These are phyloP conservation scores for Trebouxia sp. DNA, from an alignment of 139 green algal genomes.

Conservation along the genomic window DNA sequence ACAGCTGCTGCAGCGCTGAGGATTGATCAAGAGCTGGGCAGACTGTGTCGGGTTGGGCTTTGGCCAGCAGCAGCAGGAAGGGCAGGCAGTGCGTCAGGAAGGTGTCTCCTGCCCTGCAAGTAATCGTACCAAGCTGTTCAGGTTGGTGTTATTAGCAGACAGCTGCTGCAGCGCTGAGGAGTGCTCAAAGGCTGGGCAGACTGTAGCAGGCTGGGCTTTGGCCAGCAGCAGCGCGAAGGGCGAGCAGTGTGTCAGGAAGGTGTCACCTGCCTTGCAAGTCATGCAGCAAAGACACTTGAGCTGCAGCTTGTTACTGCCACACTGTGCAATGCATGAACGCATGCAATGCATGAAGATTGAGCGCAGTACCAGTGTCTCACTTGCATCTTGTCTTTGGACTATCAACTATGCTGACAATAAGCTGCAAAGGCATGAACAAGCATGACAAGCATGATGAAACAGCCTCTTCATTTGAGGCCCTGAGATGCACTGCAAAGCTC, in stretches of 20 bases:
- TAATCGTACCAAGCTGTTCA: not conserved
- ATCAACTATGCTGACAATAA: too few species aligned
- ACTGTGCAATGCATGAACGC: too few species aligned
- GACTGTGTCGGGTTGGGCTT: not conserved
- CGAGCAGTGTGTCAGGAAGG: conserved; percentile 35
- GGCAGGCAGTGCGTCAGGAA: conserved; percentile 37
- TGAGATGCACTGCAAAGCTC: too few species aligned
- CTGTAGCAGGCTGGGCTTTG: not conserved
- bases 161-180: conserved; percentile 36
- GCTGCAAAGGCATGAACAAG: too few species aligned
- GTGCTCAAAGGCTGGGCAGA: conserved; percentile 13
- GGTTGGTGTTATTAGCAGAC: conserved; percentile 44
- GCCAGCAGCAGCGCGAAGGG: conserved; percentile 34
- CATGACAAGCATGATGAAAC: too few species aligned
- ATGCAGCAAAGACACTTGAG: too few species aligned
- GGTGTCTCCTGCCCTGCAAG: conserved; percentile 31
- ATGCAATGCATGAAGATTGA: too few species aligned
- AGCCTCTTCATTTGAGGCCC: too few species aligned
- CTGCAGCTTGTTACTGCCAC: too few species aligned
- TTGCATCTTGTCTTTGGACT: too few species aligned
- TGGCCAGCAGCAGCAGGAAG: conserved; percentile 34
- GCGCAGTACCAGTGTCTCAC: too few species aligned
- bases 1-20: conserved; percentile 37
- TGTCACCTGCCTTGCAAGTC: too few species aligned
- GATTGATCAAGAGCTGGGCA: conserved; percentile 12